Evolutionary conservation across 1,284 basidiomycete genomes (phyloP).

Genomic region (Taiwanofungus camphoratus): DNA sequence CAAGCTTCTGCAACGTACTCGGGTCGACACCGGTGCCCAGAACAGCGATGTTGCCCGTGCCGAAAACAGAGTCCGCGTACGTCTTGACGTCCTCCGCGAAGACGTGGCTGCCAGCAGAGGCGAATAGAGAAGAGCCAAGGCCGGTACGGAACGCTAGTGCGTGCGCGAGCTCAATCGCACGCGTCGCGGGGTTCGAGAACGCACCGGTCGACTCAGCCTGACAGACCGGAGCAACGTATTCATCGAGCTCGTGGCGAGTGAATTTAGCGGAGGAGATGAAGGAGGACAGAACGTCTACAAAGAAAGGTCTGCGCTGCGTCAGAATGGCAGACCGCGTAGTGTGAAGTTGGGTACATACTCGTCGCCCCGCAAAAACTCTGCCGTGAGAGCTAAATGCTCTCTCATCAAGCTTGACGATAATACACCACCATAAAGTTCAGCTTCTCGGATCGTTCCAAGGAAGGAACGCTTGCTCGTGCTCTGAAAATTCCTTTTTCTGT

Average conservation of each 20-base stretch:
- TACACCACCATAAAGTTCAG: constrained; percentile 92
- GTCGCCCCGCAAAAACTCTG: constrained; percentile 93
- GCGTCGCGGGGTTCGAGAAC: constrained; percentile 53
- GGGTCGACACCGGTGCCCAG: constrained; percentile 83
- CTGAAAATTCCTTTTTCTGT: constrained; percentile 33
- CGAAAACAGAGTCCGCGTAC: constrained; percentile 70
- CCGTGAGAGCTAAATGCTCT: constrained; percentile 85
- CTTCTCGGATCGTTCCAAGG: constrained; percentile 87
- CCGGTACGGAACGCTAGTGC: constrained; percentile 86
- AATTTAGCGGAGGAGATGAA: constrained; percentile 80
- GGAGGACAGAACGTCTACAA: constrained; percentile 82
- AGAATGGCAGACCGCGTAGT: constrained; percentile 1
- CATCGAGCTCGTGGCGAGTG: constrained; percentile 80
- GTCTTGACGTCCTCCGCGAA: constrained; percentile 65
- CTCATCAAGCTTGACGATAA: constrained; percentile 82
- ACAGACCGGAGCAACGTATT: constrained; percentile 78
- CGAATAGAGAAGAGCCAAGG: constrained; percentile 85
- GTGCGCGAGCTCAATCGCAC: constrained; percentile 82
- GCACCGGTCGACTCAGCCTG: constrained; percentile 66
- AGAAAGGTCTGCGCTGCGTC: constrained; percentile 59
- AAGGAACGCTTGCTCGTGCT: constrained; percentile 83
- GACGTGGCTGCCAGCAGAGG: constrained; percentile 62
- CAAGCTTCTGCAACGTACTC: constrained; percentile 62
- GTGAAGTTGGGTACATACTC: constrained; percentile 64
- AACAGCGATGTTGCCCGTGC: constrained; percentile 76